Evolutionary conservation across 805 yeast species (phyloP).

Genomic region (Barnettozyma pratensis): DNA sequence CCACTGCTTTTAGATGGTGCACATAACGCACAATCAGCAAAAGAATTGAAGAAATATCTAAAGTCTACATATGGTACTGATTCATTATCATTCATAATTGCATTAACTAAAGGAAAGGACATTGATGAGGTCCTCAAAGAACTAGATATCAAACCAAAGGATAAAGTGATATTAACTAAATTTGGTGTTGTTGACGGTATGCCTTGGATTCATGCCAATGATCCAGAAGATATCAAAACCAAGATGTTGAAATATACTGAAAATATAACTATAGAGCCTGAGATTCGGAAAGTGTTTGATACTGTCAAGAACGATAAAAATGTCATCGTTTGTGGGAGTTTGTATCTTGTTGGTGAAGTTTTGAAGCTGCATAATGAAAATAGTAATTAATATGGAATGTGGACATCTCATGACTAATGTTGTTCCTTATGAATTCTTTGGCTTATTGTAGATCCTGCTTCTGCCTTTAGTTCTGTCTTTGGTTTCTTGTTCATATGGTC

Average conservation of each 20-base stretch:
- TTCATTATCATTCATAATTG: slow-evolving; percentile 51
- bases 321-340: slow-evolving; percentile 63
- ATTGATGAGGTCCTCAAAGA: slow-evolving; percentile 45
- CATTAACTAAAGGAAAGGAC: slow-evolving; percentile 71
- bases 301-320: slow-evolving; percentile 16
- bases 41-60: slow-evolving; percentile 58
- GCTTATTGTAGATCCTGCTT: neutral
- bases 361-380: slow-evolving; percentile 31
- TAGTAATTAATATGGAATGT: neutral
- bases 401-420: neutral
- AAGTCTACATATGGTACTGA: slow-evolving; percentile 18
- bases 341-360: slow-evolving; percentile 60
- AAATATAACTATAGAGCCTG: slow-evolving; percentile 23
- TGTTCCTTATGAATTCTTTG: neutral
- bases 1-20: slow-evolving; percentile 79
- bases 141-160: slow-evolving; percentile 40
- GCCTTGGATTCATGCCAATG: slow-evolving; percentile 82
- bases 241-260: slow-evolving; percentile 24
- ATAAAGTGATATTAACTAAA: slow-evolving; percentile 53
- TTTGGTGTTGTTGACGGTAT: slow-evolving; percentile 77
- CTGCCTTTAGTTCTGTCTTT: neutral
- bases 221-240: slow-evolving; percentile 21
- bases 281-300: slow-evolving; percentile 25
- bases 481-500: neutral
- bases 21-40: slow-evolving; percentile 82